phyloP scores from a whole-genome alignment of 2,329 filamentous ascomycete genomes.

The Dendryphion nanum region DNA sequence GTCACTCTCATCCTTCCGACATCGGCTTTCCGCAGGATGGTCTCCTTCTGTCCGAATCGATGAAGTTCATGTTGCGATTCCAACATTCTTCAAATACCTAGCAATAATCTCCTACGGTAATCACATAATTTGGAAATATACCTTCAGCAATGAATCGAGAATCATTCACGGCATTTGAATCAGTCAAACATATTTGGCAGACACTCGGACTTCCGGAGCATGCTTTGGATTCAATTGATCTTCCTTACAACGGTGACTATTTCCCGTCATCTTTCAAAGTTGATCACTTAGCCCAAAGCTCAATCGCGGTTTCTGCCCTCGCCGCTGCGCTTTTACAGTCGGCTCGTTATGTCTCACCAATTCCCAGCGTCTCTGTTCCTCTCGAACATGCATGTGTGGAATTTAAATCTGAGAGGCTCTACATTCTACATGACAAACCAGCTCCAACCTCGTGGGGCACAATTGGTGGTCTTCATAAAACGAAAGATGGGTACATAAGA shows the following conservation, averaged over 20 bases:
- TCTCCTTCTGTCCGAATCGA: too few relatives aligned
- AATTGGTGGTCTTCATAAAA: conserved; percentile 54
- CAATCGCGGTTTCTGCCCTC: conserved; percentile 53
- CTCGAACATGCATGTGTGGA: conserved; percentile 50
- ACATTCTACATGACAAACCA: conserved; percentile 43
- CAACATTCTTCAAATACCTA: too few relatives aligned
- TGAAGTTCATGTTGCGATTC: too few relatives aligned
- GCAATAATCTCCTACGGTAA: too few relatives aligned
- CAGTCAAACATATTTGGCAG: conserved; percentile 31
- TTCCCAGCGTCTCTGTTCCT: conserved; percentile 45
- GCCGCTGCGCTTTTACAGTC: conserved; percentile 49
- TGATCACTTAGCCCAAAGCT: conserved; percentile 52
- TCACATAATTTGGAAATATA: too few relatives aligned
- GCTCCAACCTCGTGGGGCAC: conserved; percentile 38
- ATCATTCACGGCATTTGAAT: conserved; percentile 23
- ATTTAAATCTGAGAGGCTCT: conserved; percentile 55
- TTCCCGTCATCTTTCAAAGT: conserved; percentile 56
- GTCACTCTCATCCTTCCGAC: too few relatives aligned
- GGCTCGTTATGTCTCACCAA: conserved; percentile 19
- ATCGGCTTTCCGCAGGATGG: too few relatives aligned
- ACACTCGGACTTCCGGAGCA: conserved; percentile 20
- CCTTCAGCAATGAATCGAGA: too few relatives aligned
- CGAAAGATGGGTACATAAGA: conserved; percentile 53
- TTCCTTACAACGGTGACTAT: conserved; percentile 22
- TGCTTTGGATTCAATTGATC: conserved; percentile 19